A percentile compares a stretch with the other conserved stretches of the same genome.
Conservation (phyloP, 192 early-diverging fungal species). For the Dissophora ornata region DNA sequence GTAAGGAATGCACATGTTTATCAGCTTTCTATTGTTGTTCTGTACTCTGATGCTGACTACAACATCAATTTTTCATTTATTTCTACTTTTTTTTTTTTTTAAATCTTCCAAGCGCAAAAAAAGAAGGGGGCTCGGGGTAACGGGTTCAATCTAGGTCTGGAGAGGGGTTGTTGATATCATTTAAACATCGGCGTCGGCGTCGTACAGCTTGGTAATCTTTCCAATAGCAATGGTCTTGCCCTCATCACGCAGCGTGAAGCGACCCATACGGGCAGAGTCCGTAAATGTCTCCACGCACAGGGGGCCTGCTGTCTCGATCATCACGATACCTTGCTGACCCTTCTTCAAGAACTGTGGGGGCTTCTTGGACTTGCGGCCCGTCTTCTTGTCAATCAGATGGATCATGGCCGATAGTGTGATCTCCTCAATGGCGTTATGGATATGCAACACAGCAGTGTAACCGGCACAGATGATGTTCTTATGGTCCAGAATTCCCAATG, state of each 20-base stretch:
- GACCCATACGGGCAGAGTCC: conserved; percentile 90
- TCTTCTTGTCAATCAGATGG: conserved; percentile 95
- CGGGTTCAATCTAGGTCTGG: too few relatives aligned
- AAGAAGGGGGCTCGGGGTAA: too few relatives aligned
- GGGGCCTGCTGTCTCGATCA: conserved; percentile 79
- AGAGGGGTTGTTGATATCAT: too few relatives aligned
- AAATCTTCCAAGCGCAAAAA: too few relatives aligned
- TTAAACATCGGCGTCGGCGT: conserved; percentile 21
- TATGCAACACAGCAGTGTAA: conserved; percentile 92
- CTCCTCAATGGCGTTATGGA: conserved; percentile 91
- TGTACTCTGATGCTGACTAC: too few relatives aligned
- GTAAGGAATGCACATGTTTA: too few relatives aligned
- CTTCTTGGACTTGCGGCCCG: conserved; percentile 84
- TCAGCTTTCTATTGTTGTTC: too few relatives aligned
- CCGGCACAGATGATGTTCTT: conserved; percentile 98
- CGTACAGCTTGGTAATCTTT: conserved; percentile 86
- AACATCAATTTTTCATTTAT: too few relatives aligned
- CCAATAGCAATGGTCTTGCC: conserved; percentile 96
- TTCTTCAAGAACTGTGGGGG: conserved; percentile 96
- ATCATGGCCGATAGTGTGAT: conserved; percentile 81
- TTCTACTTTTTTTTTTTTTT: too few relatives aligned
- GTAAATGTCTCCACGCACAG: conserved; percentile 90
- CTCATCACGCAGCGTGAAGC: conserved; percentile 99
- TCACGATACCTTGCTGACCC: conserved; percentile 88
- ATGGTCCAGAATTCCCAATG: conserved; percentile 91